Evolutionary conservation across 2,329 filamentous ascomycete species (phyloP), one percentile per base, ranked within the genome.

Genomic region (Xylariaceae sp.): DNA sequence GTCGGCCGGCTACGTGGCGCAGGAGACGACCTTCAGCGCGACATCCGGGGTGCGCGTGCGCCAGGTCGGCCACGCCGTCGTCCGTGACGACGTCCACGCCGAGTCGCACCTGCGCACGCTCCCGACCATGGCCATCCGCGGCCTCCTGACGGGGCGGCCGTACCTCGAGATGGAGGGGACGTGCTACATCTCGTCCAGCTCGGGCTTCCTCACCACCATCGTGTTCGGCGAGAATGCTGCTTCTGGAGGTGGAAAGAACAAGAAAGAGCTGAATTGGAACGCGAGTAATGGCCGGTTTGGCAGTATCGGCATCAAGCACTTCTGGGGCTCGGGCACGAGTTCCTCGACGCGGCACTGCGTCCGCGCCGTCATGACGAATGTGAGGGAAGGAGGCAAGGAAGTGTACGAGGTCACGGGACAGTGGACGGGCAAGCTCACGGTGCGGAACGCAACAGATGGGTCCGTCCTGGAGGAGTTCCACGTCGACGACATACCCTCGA

Each of bases 61-160:
- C 12, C 52, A 59, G 46, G 47, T 50, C 8, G 54, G 51, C 0
- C 48, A 57, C 36, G 50, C 47, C 11, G 46, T 56, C 13, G 43
- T 55, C n/a, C 48, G 52, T 3, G 47, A 56, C 9, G 47, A 67
- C 60, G 31, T 57, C 55, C 28, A 68, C 61, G 15, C 15, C 5
- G 53, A 57, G 46, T 53, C 50, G 5, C 55, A 55, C 15, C 46
- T 56, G 6, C 52, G 54, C 38, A 56, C 54, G 4, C 35, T 59
- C 5, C 55, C 55, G 2, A 50, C 52, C 8, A 41, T 57, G 43
- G 38, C 35, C 19, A 38, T 57, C 17, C 54, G 46, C 27, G 50
- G 53, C 2, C 34, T 59, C 1, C 7, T 53, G 9, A 44, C 48
- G 2, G 50, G 51, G 2, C 21, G 32, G 5, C 47, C 50, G 11